Base-by-base conservation (phyloP, 2,329 filamentous ascomycete species). In the Clarireedia paspali region DNA sequence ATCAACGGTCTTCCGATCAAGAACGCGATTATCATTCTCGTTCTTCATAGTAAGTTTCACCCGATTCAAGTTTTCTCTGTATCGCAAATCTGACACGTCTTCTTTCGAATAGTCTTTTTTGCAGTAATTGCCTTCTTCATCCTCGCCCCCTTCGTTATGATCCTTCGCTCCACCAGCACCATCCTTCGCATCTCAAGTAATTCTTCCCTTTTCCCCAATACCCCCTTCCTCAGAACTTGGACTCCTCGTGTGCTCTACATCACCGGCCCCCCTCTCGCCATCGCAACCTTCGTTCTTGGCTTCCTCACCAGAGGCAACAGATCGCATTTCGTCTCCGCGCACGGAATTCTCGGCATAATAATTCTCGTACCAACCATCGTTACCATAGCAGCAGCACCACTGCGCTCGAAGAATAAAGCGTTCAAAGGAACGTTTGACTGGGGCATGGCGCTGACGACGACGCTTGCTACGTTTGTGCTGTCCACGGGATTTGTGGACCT, bases 261-360 rank as follows among this genome's bases (percentile, higher is more conserved):
- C n/a, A 15, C 24, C 12, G 59, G 59, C 17, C 24, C 42, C 2
- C 20, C 42, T 14, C 42, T 45, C 2, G 42, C 42, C 5, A 17
- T 45, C 20, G 10, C 24, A 20, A 45, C 42, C 4, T 9, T 20
- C 20, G 24, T 45, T 12, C 42, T 45, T 12, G 42, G 42, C 17
- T 45, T 45, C 10, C 1, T 45, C 7, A 12, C 14, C 20, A 20
- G 14, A 3, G 42, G 42, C 6, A 45, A 38, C 12, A 24, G 45
- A 42, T 30, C 23, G 2, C 53, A 59, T 38, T 57, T 59, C n/a
- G 6, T n/a, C 27, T 50, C 57, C 17, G 27, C 48, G 6, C 57
- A 60, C 40, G 57, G 55, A 6, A 51, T 55, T 9, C 23, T 53
- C n/a, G 57, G 57, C 7, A 27, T 58, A 7, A 27, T 57, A 10